Base-by-base conservation (phyloP, 768 basidiomycete genomes). In the Fomitopsis serialis region DNA sequence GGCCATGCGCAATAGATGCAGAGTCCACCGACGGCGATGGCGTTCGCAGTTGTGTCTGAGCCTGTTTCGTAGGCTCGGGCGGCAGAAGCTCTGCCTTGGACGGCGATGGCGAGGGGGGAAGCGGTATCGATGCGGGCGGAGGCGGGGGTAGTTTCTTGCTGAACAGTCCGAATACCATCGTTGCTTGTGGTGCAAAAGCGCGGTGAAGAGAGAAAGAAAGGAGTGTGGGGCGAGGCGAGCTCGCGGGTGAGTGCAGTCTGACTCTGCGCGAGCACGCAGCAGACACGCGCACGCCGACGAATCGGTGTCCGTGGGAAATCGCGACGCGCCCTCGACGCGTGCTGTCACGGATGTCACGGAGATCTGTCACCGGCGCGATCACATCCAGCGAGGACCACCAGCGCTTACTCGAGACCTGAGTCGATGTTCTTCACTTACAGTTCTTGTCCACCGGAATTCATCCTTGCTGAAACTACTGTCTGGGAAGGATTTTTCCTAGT, bases 21-120 rank as follows among this genome's bases (percentile, higher is more conserved):
- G 70, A 73, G 32, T 66, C 60, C 32, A 74, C 63, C 17, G 80
- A 81, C 0, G 82, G 78, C 0, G 80, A 76, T 0, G 80, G 78
- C 1, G 82, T 83, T 15, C 79, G 77, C 11, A 78, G 72, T 62
- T 79, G 79, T 7, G 58, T 54, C 47, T 53, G 57, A 32, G 45
- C 49, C 44, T 48, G 49, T 35, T 55, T 43, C n/a, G 59, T 24
- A 19, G 48, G 27, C 37, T 42, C 25, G 12, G 56, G 40, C 32
- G 42, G 42, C 25, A 45, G 34, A 10, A 51, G 35, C 22, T 25
- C 43, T 11, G 55, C 35, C 42, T 15, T 57, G 21, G 50, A 35
- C 17, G 21, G 35, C 3, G 58, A 54, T 7, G 37, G 37, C 5
- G 59, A 60, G 25, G 56, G 51, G 23, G 56, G 59, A 36, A 55